Conservation (phyloP, 345 rosid species). For the Hirschfeldia incana region DNA sequence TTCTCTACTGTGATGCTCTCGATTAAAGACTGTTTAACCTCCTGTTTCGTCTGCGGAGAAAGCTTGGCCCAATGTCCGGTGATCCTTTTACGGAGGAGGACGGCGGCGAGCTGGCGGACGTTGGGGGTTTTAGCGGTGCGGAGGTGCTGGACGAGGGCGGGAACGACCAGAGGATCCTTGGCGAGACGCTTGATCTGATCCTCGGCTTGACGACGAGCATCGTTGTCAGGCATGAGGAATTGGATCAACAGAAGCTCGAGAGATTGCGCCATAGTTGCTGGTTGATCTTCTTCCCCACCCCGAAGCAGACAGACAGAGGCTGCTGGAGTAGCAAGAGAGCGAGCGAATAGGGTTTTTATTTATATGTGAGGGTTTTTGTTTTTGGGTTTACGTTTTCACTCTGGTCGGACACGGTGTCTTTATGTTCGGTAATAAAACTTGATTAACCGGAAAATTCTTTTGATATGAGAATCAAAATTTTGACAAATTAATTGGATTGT, state of each 20-base stretch:
- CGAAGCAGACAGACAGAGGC: constrained; percentile 33
- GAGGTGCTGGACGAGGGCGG: constrained; percentile 92
- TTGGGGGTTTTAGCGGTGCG: constrained; percentile 99
- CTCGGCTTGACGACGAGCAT: constrained; percentile 95
- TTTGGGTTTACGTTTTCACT: constrained; percentile 3
- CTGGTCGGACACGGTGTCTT: neutral
- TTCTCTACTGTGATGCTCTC: constrained; percentile 96
- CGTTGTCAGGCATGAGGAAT: constrained; percentile 98
- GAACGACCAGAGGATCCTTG: constrained; percentile 98
- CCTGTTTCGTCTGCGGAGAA: constrained; percentile 70
- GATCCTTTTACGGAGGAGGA: constrained; percentile 97
- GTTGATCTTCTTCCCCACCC: neutral
- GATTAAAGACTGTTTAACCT: constrained; percentile 81
- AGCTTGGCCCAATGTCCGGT: constrained; percentile 99
- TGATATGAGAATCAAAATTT: no score
- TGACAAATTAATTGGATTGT: no score
- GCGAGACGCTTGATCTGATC: constrained; percentile 94
- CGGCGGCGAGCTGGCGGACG: constrained; percentile 99
- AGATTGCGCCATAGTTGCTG: constrained; percentile 74
- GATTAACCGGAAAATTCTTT: neutral
- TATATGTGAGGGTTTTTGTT: constrained; percentile 27
- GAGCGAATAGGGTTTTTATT: constrained; percentile 39
- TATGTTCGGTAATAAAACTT: neutral
- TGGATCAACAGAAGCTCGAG: constrained; percentile 88
- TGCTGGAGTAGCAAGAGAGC: neutral